These are phyloP conservation scores for Physcia stellaris DNA, from an alignment of 495 filamentous ascomycete genomes.

Conservation along the genomic window DNA sequence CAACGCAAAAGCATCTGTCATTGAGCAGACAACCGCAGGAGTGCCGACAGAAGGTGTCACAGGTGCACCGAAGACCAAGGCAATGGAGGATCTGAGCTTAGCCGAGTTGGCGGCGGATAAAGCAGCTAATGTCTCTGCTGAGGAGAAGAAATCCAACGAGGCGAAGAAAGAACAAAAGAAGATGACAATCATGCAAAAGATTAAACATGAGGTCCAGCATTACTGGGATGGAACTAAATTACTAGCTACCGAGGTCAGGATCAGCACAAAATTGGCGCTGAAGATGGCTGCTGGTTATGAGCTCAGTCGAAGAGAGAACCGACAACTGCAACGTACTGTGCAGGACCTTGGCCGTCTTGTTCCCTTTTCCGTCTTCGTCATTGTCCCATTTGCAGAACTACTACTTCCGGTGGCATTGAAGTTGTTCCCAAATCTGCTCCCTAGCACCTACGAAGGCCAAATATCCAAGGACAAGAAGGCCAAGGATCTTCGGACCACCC, in stretches of 20 bases:
- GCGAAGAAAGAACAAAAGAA: slow-evolving; percentile 76
- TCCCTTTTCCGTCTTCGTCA: slow-evolving; percentile 92
- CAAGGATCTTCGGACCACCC: slow-evolving; percentile 63
- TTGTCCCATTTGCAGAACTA: slow-evolving; percentile 91
- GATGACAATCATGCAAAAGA: slow-evolving; percentile 74
- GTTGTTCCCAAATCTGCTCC: slow-evolving; percentile 91
- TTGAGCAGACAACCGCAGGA: slow-evolving; percentile 11
- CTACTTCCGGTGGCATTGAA: slow-evolving; percentile 87
- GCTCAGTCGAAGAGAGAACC: slow-evolving; percentile 80
- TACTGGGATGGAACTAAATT: slow-evolving; percentile 99
- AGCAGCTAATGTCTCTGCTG: slow-evolving; percentile 23
- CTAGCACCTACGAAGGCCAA: slow-evolving; percentile 92
- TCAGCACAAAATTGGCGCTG: slow-evolving; percentile 76
- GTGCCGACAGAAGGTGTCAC: slow-evolving; percentile 22
- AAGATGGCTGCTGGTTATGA: slow-evolving; percentile 99
- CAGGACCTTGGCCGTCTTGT: slow-evolving; percentile 87
- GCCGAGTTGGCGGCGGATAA: slow-evolving; percentile 34
- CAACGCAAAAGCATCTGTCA: slow-evolving; percentile 20
- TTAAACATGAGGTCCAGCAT: slow-evolving; percentile 82
- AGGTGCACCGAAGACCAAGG: slow-evolving; percentile 28
- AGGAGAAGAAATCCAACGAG: slow-evolving; percentile 39
- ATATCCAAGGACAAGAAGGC: slow-evolving; percentile 81
- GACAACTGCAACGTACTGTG: slow-evolving; percentile 77
- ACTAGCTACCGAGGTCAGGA: slow-evolving; percentile 79
- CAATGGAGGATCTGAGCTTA: slow-evolving; percentile 29